Conservation (phyloP, 805 yeast genomes). For the Priceomyces melissophilus region DNA sequence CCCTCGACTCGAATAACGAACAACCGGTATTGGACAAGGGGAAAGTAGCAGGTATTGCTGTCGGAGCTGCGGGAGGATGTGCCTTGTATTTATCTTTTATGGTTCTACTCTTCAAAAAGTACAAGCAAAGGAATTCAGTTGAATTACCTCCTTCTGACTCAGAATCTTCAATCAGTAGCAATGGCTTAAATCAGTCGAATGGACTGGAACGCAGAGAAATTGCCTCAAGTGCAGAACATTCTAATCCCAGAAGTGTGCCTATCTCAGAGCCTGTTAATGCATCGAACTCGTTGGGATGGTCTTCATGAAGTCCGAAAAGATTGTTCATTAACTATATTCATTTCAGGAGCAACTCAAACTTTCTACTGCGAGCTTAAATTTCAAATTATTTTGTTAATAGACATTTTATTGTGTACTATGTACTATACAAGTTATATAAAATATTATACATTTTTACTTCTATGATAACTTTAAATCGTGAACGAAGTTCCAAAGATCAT, state of each 20-base stretch:
- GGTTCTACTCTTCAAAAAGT: slow-evolving; percentile 51
- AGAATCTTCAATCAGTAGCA: slow-evolving; percentile 29
- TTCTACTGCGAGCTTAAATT: neutral
- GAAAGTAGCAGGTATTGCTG: slow-evolving; percentile 70
- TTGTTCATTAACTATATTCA: neutral
- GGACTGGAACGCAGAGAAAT: no score
- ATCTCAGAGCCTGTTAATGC: slow-evolving; percentile 71
- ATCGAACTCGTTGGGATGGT: slow-evolving; percentile 72
- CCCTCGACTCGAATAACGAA: slow-evolving; percentile 27
- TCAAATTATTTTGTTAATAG: neutral
- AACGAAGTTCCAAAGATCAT: slow-evolving; percentile 35
- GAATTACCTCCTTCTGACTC: slow-evolving; percentile 40
- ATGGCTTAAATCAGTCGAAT: slow-evolving; percentile 8
- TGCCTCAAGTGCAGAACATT: slow-evolving; percentile 10
- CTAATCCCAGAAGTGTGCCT: slow-evolving; percentile 36
- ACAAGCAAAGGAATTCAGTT: slow-evolving; percentile 36
- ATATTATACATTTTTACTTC: neutral
- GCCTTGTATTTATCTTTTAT: slow-evolving; percentile 59
- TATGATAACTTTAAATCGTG: neutral
- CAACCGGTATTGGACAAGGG: slow-evolving; percentile 22
- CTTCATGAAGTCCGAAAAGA: slow-evolving; percentile 3
- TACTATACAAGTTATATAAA: neutral
- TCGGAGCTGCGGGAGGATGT: slow-evolving; percentile 82
- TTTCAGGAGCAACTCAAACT: neutral
- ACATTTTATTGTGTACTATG: slow-evolving; percentile 1